These are phyloP conservation scores for Scheffersomyces amazonensis DNA, from an alignment of 805 yeast species.

Conservation along the genomic window DNA sequence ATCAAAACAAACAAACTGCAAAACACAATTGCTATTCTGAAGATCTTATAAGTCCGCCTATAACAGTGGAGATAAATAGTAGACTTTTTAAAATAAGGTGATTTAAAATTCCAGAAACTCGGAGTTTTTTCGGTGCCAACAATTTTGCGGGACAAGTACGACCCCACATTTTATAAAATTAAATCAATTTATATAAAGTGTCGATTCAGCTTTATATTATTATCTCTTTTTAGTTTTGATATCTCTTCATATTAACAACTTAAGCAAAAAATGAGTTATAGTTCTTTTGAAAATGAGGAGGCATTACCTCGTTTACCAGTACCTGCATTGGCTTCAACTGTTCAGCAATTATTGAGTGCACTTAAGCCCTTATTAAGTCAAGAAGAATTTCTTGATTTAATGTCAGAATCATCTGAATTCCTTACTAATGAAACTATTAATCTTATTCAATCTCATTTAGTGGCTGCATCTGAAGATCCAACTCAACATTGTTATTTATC, in stretches of 20 bases:
- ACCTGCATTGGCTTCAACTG: slow-evolving; percentile 51
- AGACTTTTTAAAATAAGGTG: too few relatives aligned
- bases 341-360: slow-evolving; percentile 51
- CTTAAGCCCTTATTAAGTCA: slow-evolving; percentile 56
- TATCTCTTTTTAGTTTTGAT: too few relatives aligned
- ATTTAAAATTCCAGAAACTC: too few relatives aligned
- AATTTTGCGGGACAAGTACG: too few relatives aligned
- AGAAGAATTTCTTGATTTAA: slow-evolving; percentile 48
- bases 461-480: slow-evolving; percentile 39
- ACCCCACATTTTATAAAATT: not conserved
- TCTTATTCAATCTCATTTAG: slow-evolving; percentile 53
- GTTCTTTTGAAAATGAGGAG: slow-evolving; percentile 40
- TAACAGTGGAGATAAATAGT: too few relatives aligned
- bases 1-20: too few relatives aligned
- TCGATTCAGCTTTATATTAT: too few relatives aligned
- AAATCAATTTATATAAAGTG: too few relatives aligned
- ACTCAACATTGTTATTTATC: slow-evolving; percentile 52
- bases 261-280: not conserved
- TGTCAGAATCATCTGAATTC: slow-evolving; percentile 44
- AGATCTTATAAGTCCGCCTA: too few relatives aligned
- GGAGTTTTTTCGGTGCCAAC: too few relatives aligned
- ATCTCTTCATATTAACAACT: too few relatives aligned
- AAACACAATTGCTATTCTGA: too few relatives aligned
- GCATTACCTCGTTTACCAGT: slow-evolving; percentile 59
- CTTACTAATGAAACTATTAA: slow-evolving; percentile 37